Percentiles rank a stretch among this genome's conserved stretches.
These are phyloP conservation scores for Neopestalotiopsis sp. DNA, from an alignment of 2,329 filamentous ascomycete genomes.

Conservation along the genomic window DNA sequence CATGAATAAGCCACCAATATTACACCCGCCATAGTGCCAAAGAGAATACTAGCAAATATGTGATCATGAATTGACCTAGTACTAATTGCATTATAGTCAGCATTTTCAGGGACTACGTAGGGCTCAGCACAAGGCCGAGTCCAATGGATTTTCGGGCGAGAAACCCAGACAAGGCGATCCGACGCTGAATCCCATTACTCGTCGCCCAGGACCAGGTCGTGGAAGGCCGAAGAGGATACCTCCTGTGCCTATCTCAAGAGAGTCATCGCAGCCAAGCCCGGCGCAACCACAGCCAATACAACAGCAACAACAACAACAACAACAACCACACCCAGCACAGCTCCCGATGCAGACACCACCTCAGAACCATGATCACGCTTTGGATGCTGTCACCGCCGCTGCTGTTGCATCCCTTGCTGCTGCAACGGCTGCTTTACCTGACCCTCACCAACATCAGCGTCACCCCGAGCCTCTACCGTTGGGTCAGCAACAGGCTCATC, in stretches of 20 bases:
- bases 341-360: neutral
- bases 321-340: neutral
- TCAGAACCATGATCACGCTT: conserved; percentile 22
- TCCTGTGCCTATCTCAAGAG: conserved; percentile 22
- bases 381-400: conserved; percentile 21
- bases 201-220: conserved; percentile 63
- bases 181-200: conserved; percentile 63
- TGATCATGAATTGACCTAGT: neutral
- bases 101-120: conserved; percentile 66
- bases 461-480: neutral
- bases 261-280: too few relatives aligned
- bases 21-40: neutral
- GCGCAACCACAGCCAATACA: neutral
- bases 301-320: too few relatives aligned
- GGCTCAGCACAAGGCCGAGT: conserved; percentile 59
- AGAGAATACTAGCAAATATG: neutral
- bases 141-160: conserved; percentile 41
- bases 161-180: conserved; percentile 52
- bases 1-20: neutral
- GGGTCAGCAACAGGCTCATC: conserved; percentile 8
- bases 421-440: neutral
- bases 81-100: conserved; percentile 48
- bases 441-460: neutral
- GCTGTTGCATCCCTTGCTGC: conserved; percentile 4
- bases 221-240: conserved; percentile 57